phyloP scores from a whole-genome alignment of 2,329 filamentous ascomycete species.

The Trichoderma polysporum region DNA sequence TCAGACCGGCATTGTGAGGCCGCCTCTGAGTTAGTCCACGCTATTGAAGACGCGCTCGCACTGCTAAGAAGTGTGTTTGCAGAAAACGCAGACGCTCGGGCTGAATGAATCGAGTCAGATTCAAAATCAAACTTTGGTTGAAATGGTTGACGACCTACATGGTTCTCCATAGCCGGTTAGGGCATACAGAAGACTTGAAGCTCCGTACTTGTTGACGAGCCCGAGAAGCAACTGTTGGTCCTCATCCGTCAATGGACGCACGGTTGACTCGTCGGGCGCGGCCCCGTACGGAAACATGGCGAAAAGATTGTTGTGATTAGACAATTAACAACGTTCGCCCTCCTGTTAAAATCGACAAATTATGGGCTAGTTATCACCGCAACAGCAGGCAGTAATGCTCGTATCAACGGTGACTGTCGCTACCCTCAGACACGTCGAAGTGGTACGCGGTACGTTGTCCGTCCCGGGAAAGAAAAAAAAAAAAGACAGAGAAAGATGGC shows the following conservation, averaged over 20 bases:
- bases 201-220: constrained; percentile 41
- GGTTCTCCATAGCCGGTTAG: constrained; percentile 38
- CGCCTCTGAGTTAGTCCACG: constrained; percentile 43
- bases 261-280: constrained; percentile 35
- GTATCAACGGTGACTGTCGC: background rate
- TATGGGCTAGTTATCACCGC: background rate
- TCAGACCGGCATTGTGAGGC: constrained; percentile 42
- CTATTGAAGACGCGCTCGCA: constrained; percentile 42
- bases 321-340: constrained; percentile 4
- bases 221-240: constrained; percentile 40
- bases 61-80: constrained; percentile 42
- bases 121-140: background rate
- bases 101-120: constrained; percentile 30
- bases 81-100: constrained; percentile 42
- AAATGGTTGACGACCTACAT: constrained; percentile 32
- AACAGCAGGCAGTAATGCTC: background rate
- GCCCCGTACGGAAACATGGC: constrained; percentile 38
- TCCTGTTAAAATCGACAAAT: constrained; percentile 21
- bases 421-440: constrained; percentile 2
- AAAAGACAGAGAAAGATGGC: background rate
- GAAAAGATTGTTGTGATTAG: background rate
- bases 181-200: constrained; percentile 39
- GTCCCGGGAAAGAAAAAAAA: background rate
- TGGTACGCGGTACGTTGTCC: constrained; percentile 2
- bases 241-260: constrained; percentile 40